A percentile compares a stretch with the other conserved stretches of the same genome.
These are phyloP conservation scores for Agrocybe pediades DNA, from an alignment of 768 basidiomycete genomes.

Conservation along the genomic window DNA sequence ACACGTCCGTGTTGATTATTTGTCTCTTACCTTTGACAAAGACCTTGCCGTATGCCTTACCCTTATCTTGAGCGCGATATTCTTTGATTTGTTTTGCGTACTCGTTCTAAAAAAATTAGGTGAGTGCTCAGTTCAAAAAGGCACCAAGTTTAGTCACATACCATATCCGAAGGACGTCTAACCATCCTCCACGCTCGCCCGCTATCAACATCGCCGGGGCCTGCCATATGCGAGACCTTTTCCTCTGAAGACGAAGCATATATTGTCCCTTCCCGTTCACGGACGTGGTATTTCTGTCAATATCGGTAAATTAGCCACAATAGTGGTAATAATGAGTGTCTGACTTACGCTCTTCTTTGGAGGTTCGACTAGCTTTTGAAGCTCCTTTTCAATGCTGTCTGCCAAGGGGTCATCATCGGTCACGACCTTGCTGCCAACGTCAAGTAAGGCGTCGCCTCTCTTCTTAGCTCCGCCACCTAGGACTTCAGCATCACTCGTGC, in stretches of 20 bases:
- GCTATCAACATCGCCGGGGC: conserved; percentile 80
- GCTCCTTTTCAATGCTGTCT: conserved; percentile 74
- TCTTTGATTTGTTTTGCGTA: conserved; percentile 89
- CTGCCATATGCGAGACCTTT: conserved; percentile 66
- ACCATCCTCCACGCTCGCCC: conserved; percentile 89
- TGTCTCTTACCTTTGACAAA: conserved; percentile 88
- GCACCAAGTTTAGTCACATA: too few relatives aligned
- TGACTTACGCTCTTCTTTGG: conserved; percentile 45
- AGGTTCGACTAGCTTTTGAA: conserved; percentile 60
- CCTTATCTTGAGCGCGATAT: conserved; percentile 75
- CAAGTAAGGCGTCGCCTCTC: conserved; percentile 38
- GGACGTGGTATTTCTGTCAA: conserved; percentile 76
- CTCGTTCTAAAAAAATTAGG: conserved; percentile 80
- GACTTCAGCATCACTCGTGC: conserved; percentile 72
- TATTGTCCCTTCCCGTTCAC: conserved; percentile 74
- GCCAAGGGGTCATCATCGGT: conserved; percentile 55
- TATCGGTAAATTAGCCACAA: conserved; percentile 3
- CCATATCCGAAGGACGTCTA: conserved; percentile 93
- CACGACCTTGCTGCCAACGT: conserved; percentile 33
- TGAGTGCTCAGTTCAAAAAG: too few relatives aligned
- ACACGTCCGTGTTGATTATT: conserved; percentile 1
- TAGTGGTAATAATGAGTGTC: background rate
- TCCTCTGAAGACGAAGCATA: conserved; percentile 83
- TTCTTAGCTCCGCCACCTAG: conserved; percentile 34
- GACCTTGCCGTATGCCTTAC: conserved; percentile 88